Base-by-base conservation (phyloP, 148 eudicot genomes). In the Camellia lanceoleosa region DNA sequence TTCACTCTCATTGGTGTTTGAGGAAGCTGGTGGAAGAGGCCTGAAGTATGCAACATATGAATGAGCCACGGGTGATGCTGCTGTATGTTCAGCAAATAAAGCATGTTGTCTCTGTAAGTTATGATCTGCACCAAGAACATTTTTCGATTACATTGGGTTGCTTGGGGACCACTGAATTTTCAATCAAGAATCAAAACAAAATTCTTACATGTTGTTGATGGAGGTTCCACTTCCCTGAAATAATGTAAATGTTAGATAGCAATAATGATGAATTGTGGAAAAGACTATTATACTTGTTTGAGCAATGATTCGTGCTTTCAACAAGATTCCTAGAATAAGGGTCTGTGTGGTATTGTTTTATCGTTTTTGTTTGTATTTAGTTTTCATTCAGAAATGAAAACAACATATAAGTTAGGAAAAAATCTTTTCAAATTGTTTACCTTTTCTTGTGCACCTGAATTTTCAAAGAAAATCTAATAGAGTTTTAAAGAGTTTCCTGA, bases 201-300 rank as follows among this genome's bases (percentile, higher is more conserved):
- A 74, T 15, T 75, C 87, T 81, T 78, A 84, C 87, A 68, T 44
- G 60, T 43, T 65, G 84, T 64, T 75, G 47, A 18, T 51, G 82
- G 71, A 19, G 87, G 67, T 38, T 81, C 84, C 67, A 75, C 61
- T 62, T 61, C 87, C 82, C 87, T 84, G 87, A 73, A 78, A 80
- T 44, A 64, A 46, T 59, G 72, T 10, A 77, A 62, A 63, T 49
- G 65, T 54, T n/a, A 46, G 52, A 67, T 59, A 74, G 58, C 9
- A 81, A 69, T 62, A 3, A 51, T 51, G 61, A 77, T 65, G 49
- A 14, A 67, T 4, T 44, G 16, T 5, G 5, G 44, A 71, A 52
- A 11, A 71, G 63, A 69, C 71, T 56, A 3, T 2, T 4, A 73
- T 71, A 12, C 56, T 55, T 6, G 7, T 51, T 65, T 65, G 1